Evolutionary conservation across 2,329 filamentous ascomycete species (phyloP).

Genomic region (Hawksworthiomyces lignivorus): DNA sequence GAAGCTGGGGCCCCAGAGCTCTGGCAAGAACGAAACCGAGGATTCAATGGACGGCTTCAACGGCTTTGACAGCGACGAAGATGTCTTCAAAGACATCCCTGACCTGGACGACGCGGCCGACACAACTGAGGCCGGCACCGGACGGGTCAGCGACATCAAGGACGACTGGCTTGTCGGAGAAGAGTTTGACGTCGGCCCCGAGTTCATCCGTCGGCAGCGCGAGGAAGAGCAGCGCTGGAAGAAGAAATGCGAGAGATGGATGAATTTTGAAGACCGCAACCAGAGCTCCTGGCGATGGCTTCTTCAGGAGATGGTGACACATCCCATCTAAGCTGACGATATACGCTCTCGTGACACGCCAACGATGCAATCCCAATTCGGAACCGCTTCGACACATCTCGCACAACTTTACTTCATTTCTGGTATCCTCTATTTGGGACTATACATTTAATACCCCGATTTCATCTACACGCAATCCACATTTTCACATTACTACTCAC

Average conservation of each 20-base stretch:
- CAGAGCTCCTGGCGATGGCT: constrained; percentile 70
- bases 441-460: too few relatives aligned
- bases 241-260: constrained; percentile 81
- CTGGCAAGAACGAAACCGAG: constrained; percentile 35
- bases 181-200: constrained; percentile 94
- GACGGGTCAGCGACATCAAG: constrained; percentile 52
- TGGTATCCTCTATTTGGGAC: too few relatives aligned
- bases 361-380: too few relatives aligned
- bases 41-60: constrained; percentile 59
- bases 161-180: constrained; percentile 86
- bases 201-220: constrained; percentile 80
- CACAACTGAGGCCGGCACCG: constrained; percentile 39
- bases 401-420: too few relatives aligned
- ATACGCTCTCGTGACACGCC: too few relatives aligned
- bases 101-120: constrained; percentile 70
- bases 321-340: constrained; percentile 9
- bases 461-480: too few relatives aligned
- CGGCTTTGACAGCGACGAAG: constrained; percentile 77
- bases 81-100: constrained; percentile 91
- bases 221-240: constrained; percentile 91
- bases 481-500: too few relatives aligned
- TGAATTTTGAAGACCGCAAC: constrained; percentile 49
- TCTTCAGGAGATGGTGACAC: constrained; percentile 50
- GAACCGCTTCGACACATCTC: too few relatives aligned
- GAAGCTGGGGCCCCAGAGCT: constrained; percentile 53